Evolutionary conservation across 768 basidiomycete species (phyloP), one percentile per base, ranked within the genome.

Genomic region (Stropharia rugosoannulata): DNA sequence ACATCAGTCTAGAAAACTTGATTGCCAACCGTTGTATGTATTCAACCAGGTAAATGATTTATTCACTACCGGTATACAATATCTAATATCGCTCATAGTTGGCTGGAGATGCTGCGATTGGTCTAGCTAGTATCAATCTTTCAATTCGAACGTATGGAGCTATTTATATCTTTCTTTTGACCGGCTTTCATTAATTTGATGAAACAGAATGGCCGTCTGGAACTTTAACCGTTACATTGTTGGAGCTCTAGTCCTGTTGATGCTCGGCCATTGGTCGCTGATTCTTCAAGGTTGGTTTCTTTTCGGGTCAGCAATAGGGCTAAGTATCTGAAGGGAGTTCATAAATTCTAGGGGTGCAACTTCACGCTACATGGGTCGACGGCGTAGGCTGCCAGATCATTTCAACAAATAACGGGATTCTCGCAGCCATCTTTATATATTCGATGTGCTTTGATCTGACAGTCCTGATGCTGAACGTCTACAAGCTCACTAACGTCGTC

Each of bases 381-480:
- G 73, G 67, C 2, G 50, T 64, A 10, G 72, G 75, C 0, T 90
- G 88, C 64, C 71, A 73, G 1, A 87, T 90, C 54, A 73, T 76
- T 1, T 63, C 78, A 29, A 86, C 86, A 6, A 80, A 85, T 64
- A 89, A 82, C 66, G 82, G 67, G 8, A 69, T 88, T 49, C 77
- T 89, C 32, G 84, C 85, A 4, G 83, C 84, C 2, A 85, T 85
- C 3, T 90, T 89, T 68, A 85, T 89, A 32, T 90, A 90, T 61
- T 83, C 87, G 29, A 90, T 90, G 89, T 74, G 75, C 63, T 88
- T 90, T 64, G 89, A 90, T 65, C 70, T 87, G 18, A 55, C 79
- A 27, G 85, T 89, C 38, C 75, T 89, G 43, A 56, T 73, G 22
- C 68, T 90, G 59, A 87, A 81, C 37, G 80, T 77, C 11, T 83